These are phyloP conservation scores for Deinandra increscens DNA, from an alignment of 129 eudicot genomes.

Conservation along the genomic window DNA sequence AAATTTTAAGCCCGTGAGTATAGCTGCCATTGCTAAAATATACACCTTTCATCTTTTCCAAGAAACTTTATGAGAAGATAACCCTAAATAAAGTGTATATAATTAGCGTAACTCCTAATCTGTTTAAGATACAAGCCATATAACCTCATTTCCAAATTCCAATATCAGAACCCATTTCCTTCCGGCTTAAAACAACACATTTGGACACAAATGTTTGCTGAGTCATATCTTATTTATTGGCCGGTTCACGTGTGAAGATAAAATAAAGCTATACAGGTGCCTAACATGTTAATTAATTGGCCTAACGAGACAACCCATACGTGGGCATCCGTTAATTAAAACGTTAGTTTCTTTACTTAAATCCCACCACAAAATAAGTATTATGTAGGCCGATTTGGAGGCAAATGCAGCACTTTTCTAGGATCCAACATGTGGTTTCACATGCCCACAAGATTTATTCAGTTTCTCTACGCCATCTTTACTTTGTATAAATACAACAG, in stretches of 20 bases:
- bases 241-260: conserved; percentile 22
- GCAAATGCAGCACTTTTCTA: conserved; percentile 28
- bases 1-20: too few relatives aligned
- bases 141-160: too few relatives aligned
- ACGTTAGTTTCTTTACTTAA: conserved; percentile 34
- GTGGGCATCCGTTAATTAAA: conserved; percentile 24
- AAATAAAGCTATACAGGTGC: background rate
- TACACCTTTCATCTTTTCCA: too few relatives aligned
- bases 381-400: conserved; percentile 31
- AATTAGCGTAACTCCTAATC: too few relatives aligned
- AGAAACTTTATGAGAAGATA: too few relatives aligned
- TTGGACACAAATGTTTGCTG: background rate
- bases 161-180: too few relatives aligned
- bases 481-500: conserved; percentile 32
- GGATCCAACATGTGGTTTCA: conserved; percentile 33
- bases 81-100: too few relatives aligned
- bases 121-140: too few relatives aligned
- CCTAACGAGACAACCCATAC: conserved; percentile 29
- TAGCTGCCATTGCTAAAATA: too few relatives aligned
- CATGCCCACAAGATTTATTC: conserved; percentile 24
- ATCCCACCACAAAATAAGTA: conserved; percentile 25
- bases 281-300: conserved; percentile 5
- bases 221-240: conserved; percentile 11
- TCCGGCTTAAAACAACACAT: background rate
- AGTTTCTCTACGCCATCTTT: conserved; percentile 21